These are phyloP conservation scores for Heracleum sosnowskyi DNA, from an alignment of 129 eudicot species.

Conservation along the genomic window DNA sequence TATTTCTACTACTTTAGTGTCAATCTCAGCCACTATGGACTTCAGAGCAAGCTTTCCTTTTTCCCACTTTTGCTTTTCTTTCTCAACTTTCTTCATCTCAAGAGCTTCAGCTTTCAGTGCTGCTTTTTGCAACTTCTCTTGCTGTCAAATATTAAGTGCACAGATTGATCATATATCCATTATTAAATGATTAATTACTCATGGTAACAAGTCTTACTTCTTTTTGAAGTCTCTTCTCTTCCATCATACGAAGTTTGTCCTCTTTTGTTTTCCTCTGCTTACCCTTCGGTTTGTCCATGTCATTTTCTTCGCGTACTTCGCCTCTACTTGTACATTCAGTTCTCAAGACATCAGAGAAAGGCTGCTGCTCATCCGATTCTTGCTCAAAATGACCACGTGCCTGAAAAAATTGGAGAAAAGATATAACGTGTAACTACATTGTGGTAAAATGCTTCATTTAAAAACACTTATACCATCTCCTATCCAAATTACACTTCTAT, in stretches of 20 bases:
- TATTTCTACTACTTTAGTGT: slow-evolving; percentile 62
- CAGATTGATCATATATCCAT: slow-evolving; percentile 1
- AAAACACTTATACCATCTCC: background rate
- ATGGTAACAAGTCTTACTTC: slow-evolving; percentile 39
- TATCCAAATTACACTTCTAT: background rate
- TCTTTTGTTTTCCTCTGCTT: slow-evolving; percentile 41
- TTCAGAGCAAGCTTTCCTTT: slow-evolving; percentile 66
- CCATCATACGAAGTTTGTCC: slow-evolving; percentile 54
- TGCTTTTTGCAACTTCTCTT: slow-evolving; percentile 66
- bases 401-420: slow-evolving; percentile 23
- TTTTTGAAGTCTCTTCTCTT: slow-evolving; percentile 58
- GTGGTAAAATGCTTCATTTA: background rate
- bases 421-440: background rate
- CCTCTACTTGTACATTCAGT: slow-evolving; percentile 18
- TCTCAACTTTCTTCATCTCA: slow-evolving; percentile 52
- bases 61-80: slow-evolving; percentile 74
- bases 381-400: slow-evolving; percentile 24
- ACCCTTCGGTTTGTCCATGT: slow-evolving; percentile 17
- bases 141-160: slow-evolving; percentile 33
- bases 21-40: slow-evolving; percentile 73
- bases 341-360: slow-evolving; percentile 13
- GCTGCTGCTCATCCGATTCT: slow-evolving; percentile 24
- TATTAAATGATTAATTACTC: background rate
- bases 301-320: slow-evolving; percentile 18
- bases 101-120: slow-evolving; percentile 82